These are phyloP conservation scores for Saposhnikovia divaricata DNA, from an alignment of 129 eudicot species.

Conservation along the genomic window DNA sequence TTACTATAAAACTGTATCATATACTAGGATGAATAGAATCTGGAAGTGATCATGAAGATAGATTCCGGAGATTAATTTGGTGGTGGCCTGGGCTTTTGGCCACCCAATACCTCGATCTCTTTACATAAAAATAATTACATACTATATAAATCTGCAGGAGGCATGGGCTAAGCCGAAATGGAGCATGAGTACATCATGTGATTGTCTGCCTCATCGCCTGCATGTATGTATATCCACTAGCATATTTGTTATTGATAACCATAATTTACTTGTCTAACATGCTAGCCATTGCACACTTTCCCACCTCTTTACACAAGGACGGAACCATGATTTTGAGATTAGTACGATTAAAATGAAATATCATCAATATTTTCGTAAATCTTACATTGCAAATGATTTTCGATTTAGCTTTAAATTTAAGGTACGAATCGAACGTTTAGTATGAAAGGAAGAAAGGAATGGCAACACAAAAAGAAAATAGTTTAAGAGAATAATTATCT, in stretches of 20 bases:
- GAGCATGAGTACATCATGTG: background rate
- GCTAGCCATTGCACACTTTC: too few species aligned
- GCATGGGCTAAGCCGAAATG: constrained; percentile 1
- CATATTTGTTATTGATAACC: too few species aligned
- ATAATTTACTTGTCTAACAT: too few species aligned
- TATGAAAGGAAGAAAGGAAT: background rate
- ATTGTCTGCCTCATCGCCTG: background rate
- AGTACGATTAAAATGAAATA: too few species aligned
- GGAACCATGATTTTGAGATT: too few species aligned
- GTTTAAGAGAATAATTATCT: background rate
- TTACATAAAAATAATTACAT: background rate
- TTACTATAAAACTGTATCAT: too few species aligned
- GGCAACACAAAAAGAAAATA: too few species aligned
- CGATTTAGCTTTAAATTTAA: too few species aligned
- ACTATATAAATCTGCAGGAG: background rate
- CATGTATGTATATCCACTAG: background rate
- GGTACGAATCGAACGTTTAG: background rate
- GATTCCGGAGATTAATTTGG: background rate
- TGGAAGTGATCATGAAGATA: background rate
- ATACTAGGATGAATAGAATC: background rate
- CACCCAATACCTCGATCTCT: background rate
- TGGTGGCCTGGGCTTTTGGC: background rate
- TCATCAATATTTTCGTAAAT: too few species aligned
- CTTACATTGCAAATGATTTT: too few species aligned
- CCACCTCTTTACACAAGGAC: too few species aligned